Conservation (phyloP, 805 yeast genomes). For the Tetrapisispora iriomotensis region DNA sequence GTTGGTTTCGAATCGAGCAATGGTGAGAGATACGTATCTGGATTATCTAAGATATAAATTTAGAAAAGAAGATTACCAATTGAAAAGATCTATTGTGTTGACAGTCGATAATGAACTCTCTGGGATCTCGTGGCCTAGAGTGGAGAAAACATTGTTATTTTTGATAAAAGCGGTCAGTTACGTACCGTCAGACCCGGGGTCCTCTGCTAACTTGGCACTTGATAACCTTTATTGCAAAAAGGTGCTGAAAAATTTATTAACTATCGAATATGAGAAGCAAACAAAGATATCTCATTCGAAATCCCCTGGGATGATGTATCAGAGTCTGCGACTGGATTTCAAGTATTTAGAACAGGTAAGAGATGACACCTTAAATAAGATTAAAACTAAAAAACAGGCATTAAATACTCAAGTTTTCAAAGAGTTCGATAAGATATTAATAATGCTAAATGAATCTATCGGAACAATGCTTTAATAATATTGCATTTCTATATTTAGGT, state of each 20-base stretch:
- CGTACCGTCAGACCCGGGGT: slow-evolving; percentile 5
- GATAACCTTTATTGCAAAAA: slow-evolving; percentile 17
- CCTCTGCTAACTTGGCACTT: slow-evolving; percentile 4
- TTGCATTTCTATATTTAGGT: background rate
- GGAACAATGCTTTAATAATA: slow-evolving; percentile 15
- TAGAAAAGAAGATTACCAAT: slow-evolving; percentile 18
- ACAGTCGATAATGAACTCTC: no score
- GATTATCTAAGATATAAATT: slow-evolving; percentile 25
- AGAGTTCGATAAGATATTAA: slow-evolving; percentile 20
- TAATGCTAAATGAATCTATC: slow-evolving; percentile 21
- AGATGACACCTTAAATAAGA: background rate
- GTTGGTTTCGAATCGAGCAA: slow-evolving; percentile 19
- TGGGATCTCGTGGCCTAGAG: background rate
- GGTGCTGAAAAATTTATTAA: slow-evolving; percentile 22
- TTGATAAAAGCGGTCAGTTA: slow-evolving; percentile 15
- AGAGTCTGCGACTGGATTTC: slow-evolving; percentile 9
- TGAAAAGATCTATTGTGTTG: slow-evolving; percentile 15
- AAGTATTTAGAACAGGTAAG: slow-evolving; percentile 8
- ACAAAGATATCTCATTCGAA: slow-evolving; percentile 5
- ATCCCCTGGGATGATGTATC: background rate
- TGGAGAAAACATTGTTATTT: slow-evolving; percentile 18
- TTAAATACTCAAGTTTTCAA: slow-evolving; percentile 7
- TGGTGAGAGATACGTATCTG: slow-evolving; percentile 19
- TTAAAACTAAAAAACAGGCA: background rate
- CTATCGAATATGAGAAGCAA: slow-evolving; percentile 20